Base-by-base conservation (phyloP, 192 early-diverging fungal genomes). In the Coemansia sp. region DNA sequence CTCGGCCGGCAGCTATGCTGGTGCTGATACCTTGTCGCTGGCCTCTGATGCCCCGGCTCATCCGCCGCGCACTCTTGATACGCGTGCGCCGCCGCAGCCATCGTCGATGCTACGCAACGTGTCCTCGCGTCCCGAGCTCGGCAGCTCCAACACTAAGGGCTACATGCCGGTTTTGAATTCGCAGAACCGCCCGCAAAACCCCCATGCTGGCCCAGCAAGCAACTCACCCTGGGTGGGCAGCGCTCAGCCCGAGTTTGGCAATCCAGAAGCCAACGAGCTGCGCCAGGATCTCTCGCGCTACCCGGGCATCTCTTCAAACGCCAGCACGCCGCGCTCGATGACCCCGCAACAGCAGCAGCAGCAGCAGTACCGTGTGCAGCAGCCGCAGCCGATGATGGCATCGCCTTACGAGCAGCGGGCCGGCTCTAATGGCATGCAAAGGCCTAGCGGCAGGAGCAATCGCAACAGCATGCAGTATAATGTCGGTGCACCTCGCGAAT, bases 391-490 rank as follows among this genome's bases (percentile, higher is more conserved):
- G 10, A 34, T 50, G 23, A 29, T 22, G 49, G 41, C 4, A 26
- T 22, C 15, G 14, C 34, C 33, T 41, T 45, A 35, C 22, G n/a
- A 27, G 28, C 53, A 19, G 46, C 41, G n/a, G 29, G 45, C n/a
- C 52, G 29, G 27, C 20, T n/a, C 7, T 5, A 32, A 32, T 5
- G 6, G 11, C 5, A 11, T 32, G 11, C n/a, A n/a, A n/a, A n/a
- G n/a, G n/a, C n/a, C n/a, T n/a, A n/a, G n/a, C n/a, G 50, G 66
- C 40, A 46, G 60, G 27, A 65, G 56, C 55, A 74, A 72, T 55
- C 64, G 76, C 36, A 78, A 73, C 63, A 78, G 68, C 54, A 68
- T 69, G 18, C 67, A 77, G 55, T 77, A 77, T 55, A 64, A 59
- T 10, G 68, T 66, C 17, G 58, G 63, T n/a, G 74, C 74, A 4